phyloP scores from a whole-genome alignment of 148 eudicot genomes.

The Rhododendron ferrugineum region DNA sequence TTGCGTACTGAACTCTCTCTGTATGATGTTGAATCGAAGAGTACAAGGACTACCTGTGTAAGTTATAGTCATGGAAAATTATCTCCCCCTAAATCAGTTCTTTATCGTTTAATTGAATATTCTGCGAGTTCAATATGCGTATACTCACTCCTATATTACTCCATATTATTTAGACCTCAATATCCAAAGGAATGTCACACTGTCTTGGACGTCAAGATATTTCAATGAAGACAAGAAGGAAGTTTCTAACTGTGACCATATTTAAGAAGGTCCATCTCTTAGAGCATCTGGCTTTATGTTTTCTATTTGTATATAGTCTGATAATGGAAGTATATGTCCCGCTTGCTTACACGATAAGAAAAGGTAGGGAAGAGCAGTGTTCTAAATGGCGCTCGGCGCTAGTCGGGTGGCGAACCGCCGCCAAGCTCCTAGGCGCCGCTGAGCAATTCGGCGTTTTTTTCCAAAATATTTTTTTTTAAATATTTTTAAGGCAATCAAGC shows the following conservation, averaged over 20 bases:
- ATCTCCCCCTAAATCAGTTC: background rate
- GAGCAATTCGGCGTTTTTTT: too few species aligned
- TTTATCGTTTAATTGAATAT: background rate
- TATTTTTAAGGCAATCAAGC: too few species aligned
- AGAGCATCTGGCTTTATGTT: too few species aligned
- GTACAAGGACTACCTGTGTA: background rate
- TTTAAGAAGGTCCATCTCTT: background rate
- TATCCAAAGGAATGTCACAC: background rate
- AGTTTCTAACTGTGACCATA: background rate
- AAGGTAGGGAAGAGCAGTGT: background rate
- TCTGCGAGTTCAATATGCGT: background rate
- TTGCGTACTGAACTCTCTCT: background rate
- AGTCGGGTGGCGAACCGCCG: too few species aligned
- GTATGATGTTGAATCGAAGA: background rate
- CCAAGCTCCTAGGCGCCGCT: too few species aligned
- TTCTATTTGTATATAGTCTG: too few species aligned
- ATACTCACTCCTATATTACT: background rate
- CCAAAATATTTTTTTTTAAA: too few species aligned
- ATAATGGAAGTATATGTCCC: background rate
- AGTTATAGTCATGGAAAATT: background rate
- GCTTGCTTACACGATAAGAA: background rate
- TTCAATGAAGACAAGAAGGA: background rate
- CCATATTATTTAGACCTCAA: background rate
- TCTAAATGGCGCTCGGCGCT: too few species aligned
- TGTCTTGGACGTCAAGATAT: background rate